Percentiles rank a stretch among this genome's conserved stretches.
These are phyloP conservation scores for button mushroom (Agaricus bisporus) DNA, from an alignment of 768 basidiomycete species.

Conservation along the genomic window DNA sequence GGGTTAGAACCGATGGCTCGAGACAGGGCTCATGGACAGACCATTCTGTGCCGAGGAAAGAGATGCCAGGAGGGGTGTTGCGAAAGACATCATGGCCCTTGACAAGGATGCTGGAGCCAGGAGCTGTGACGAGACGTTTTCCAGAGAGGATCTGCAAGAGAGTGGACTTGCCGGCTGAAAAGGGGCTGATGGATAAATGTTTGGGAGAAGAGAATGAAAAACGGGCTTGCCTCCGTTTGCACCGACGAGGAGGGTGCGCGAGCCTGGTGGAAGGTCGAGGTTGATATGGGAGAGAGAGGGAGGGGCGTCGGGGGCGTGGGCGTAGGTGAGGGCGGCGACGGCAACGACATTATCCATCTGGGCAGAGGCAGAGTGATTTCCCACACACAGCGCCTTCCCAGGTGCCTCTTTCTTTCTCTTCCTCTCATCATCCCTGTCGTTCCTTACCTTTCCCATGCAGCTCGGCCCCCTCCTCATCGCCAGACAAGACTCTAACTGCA, in stretches of 20 bases:
- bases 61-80: constrained; percentile 73
- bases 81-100: constrained; percentile 86
- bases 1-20: not conserved
- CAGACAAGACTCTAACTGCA: constrained; percentile 35
- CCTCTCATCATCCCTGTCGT: constrained; percentile 11
- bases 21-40: constrained; percentile 21
- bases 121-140: constrained; percentile 64
- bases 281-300: constrained; percentile 61
- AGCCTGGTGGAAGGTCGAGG: constrained; percentile 65
- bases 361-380: not conserved
- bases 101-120: constrained; percentile 56
- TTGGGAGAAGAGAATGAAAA: not conserved
- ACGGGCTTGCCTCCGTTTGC: constrained; percentile 79
- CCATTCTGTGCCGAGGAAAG: constrained; percentile 95
- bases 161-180: constrained; percentile 88
- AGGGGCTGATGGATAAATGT: constrained; percentile 10
- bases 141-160: constrained; percentile 91
- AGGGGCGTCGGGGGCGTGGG: constrained; percentile 33
- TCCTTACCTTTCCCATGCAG: constrained; percentile 16
- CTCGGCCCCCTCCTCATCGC: constrained; percentile 27
- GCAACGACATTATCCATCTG: constrained; percentile 27
- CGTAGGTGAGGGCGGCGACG: constrained; percentile 51
- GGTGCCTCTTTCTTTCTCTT: constrained; percentile 2
- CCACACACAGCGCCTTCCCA: constrained; percentile 2
- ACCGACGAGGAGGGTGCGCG: constrained; percentile 82